phyloP scores from a whole-genome alignment of 2,329 filamentous ascomycete genomes.

The Aspergillus phoenicis region DNA sequence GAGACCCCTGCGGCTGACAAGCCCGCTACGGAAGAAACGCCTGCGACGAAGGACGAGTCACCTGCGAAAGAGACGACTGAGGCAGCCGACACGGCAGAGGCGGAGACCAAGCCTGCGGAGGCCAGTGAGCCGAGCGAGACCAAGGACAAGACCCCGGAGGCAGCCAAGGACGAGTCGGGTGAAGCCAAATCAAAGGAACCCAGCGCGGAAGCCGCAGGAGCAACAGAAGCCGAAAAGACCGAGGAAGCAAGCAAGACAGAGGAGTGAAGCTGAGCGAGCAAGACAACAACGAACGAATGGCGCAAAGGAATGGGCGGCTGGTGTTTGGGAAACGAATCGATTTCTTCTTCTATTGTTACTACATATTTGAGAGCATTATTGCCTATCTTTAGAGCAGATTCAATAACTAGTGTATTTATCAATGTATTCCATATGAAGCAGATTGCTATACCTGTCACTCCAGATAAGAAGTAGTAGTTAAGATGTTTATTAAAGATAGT shows the following conservation, averaged over 20 bases:
- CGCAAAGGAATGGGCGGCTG: slow-evolving; percentile 40
- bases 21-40: slow-evolving; percentile 20
- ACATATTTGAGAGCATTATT: slow-evolving; percentile 12
- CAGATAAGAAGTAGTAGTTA: no score
- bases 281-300: slow-evolving; percentile 29
- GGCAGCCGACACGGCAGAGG: slow-evolving; percentile 19
- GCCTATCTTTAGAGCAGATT: no score
- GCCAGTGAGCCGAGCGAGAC: slow-evolving; percentile 14
- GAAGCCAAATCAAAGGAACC: slow-evolving; percentile 14
- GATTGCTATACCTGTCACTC: no score
- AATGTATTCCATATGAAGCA: neutral
- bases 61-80: slow-evolving; percentile 21
- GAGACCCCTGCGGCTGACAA: slow-evolving; percentile 24
- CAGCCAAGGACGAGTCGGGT: slow-evolving; percentile 19
- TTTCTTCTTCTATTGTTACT: slow-evolving; percentile 14
- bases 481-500: neutral
- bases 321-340: slow-evolving; percentile 33
- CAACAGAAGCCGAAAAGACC: slow-evolving; percentile 27
- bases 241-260: slow-evolving; percentile 38
- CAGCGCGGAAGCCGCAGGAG: slow-evolving; percentile 26
- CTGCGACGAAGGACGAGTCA: slow-evolving; percentile 23
- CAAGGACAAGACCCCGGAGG: slow-evolving; percentile 21
- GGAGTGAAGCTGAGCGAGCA: slow-evolving; percentile 22
- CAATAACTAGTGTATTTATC: slow-evolving; percentile 3
- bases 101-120: slow-evolving; percentile 21